These are phyloP conservation scores for Apodospora peruviana DNA, from an alignment of 495 filamentous ascomycete genomes.

Conservation along the genomic window DNA sequence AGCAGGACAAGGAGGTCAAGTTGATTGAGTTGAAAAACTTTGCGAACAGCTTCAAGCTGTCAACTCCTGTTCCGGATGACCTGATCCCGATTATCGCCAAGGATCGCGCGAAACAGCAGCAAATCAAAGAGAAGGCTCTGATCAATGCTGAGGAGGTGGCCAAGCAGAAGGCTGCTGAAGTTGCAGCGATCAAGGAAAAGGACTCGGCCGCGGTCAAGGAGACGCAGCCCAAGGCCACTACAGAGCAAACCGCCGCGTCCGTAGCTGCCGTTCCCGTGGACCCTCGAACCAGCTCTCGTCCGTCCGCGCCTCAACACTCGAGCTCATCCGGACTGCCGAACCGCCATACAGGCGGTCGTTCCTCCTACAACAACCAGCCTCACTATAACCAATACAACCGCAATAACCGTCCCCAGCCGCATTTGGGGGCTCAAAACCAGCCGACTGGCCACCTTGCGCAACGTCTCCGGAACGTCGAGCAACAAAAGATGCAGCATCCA, in stretches of 20 bases:
- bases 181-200: constrained; percentile 35
- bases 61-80: constrained; percentile 85
- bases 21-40: constrained; percentile 94
- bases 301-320: constrained; percentile 26
- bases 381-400: constrained; percentile 26
- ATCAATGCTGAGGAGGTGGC: constrained; percentile 58
- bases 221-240: constrained; percentile 25
- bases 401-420: constrained; percentile 32
- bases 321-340: constrained; percentile 26
- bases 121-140: constrained; percentile 82
- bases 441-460: constrained; percentile 32
- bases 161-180: constrained; percentile 30
- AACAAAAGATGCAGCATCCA: constrained; percentile 36
- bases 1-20: constrained; percentile 82
- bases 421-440: constrained; percentile 27
- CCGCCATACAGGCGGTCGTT: constrained; percentile 26
- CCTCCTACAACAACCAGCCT: constrained; percentile 22
- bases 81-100: constrained; percentile 93
- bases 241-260: constrained; percentile 15
- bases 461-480: constrained; percentile 40
- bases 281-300: constrained; percentile 20
- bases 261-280: constrained; percentile 22
- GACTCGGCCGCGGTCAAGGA: constrained; percentile 27
- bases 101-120: constrained; percentile 83
- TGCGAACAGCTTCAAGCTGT: constrained; percentile 85